Evolutionary conservation across 2,329 filamentous ascomycete genomes (phyloP).

Genomic region (Colletotrichum filicis): DNA sequence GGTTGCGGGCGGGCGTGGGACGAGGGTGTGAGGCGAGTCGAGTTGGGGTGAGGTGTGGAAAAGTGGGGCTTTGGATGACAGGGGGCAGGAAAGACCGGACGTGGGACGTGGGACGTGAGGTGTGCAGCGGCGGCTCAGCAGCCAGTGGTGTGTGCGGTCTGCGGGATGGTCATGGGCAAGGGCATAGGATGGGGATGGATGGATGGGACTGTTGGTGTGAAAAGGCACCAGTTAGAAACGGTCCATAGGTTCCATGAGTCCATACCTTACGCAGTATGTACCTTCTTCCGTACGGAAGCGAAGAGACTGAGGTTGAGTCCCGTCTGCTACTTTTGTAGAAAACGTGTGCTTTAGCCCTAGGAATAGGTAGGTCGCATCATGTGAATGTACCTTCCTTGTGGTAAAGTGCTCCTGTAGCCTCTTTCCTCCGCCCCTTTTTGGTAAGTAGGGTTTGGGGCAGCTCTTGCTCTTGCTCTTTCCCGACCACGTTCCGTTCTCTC

Average conservation of each 20-base stretch:
- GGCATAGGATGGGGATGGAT: neutral
- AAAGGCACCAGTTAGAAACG: neutral
- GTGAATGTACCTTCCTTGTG: neutral
- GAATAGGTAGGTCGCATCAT: neutral
- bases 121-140: constrained; percentile 29
- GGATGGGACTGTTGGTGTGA: neutral
- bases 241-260: neutral
- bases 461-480: neutral
- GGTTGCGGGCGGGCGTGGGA: neutral
- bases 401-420: neutral
- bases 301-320: neutral
- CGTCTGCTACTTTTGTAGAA: neutral
- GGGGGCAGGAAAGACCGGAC: neutral
- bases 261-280: too few relatives aligned
- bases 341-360: neutral
- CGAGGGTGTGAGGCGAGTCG: neutral
- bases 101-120: neutral
- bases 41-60: neutral
- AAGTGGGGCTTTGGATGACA: neutral
- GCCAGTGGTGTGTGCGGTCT: constrained; percentile 17
- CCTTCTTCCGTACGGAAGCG: neutral
- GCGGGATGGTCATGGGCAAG: constrained; percentile 1
- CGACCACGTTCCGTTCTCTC: neutral
- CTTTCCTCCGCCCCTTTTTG: neutral
- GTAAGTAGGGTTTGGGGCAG: neutral